Conservation (phyloP, 2,329 filamentous ascomycete species). For the Cladosporium sp. region DNA sequence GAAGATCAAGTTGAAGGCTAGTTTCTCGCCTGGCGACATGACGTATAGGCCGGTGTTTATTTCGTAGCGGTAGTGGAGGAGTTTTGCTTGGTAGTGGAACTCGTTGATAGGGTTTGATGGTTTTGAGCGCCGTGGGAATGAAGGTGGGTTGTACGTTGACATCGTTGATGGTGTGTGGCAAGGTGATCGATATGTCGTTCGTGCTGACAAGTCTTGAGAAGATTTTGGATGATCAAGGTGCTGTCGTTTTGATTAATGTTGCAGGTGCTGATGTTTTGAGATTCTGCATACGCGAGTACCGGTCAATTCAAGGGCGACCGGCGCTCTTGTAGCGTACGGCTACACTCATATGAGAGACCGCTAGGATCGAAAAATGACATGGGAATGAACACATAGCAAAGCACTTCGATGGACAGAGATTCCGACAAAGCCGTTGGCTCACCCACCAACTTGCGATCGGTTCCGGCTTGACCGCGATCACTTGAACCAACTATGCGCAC, state of each 20-base stretch:
- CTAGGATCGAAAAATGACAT: background rate
- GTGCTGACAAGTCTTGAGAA: background rate
- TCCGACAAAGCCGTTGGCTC: constrained; percentile 12
- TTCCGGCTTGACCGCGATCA: background rate
- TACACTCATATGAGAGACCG: background rate
- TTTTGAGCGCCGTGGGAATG: constrained; percentile 30
- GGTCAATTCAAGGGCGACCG: background rate
- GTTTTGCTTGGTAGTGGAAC: constrained; percentile 28
- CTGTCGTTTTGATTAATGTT: background rate
- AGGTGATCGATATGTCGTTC: background rate
- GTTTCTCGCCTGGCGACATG: constrained; percentile 34
- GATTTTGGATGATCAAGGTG: background rate
- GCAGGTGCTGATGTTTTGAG: background rate
- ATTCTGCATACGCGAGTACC: no score
- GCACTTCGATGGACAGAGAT: background rate
- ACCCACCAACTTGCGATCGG: constrained; percentile 1
- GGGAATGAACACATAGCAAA: background rate
- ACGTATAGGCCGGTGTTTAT: constrained; percentile 34
- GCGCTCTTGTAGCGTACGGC: background rate
- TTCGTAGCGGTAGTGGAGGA: constrained; percentile 35
- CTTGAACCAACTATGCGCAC: background rate
- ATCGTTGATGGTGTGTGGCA: constrained; percentile 16
- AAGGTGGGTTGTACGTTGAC: constrained; percentile 32
- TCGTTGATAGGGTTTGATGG: constrained; percentile 26
- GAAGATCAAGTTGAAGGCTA: constrained; percentile 32